These are phyloP conservation scores for Penicillium pancosmium DNA, from an alignment of 495 filamentous ascomycete species.

Conservation along the genomic window DNA sequence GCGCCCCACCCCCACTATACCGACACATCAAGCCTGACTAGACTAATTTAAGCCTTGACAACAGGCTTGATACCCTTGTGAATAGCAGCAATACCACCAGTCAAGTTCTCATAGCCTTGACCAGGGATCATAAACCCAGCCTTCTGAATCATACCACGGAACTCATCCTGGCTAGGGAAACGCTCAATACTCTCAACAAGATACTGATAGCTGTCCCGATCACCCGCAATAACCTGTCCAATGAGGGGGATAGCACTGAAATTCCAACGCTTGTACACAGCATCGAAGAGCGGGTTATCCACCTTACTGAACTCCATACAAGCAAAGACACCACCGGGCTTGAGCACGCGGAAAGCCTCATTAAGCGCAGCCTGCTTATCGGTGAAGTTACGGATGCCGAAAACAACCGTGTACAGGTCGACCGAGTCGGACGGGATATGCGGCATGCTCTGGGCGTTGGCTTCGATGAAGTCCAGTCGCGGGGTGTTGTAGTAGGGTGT, in stretches of 20 bases:
- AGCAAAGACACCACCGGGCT: conserved; percentile 93
- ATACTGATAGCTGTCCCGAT: conserved; percentile 97
- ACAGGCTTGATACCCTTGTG: conserved; percentile 95
- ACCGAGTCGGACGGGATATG: conserved; percentile 64
- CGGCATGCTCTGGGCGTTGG: conserved; percentile 82
- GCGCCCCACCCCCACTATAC: too few species aligned
- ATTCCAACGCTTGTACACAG: conserved; percentile 94
- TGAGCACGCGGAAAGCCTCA: conserved; percentile 85
- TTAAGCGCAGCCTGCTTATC: conserved; percentile 76
- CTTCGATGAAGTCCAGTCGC: conserved; percentile 78
- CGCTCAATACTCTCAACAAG: conserved; percentile 95
- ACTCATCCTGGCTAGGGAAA: conserved; percentile 85
- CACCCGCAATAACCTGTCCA: conserved; percentile 91
- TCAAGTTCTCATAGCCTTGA: conserved; percentile 83
- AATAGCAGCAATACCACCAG: conserved; percentile 88
- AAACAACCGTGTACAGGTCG: conserved; percentile 96
- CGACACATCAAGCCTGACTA: too few species aligned
- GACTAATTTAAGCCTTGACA: conserved; percentile 18
- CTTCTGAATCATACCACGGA: conserved; percentile 81
- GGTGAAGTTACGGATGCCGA: conserved; percentile 96
- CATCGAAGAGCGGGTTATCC: conserved; percentile 70
- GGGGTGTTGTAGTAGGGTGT: conserved; percentile 60
- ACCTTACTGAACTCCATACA: conserved; percentile 96
- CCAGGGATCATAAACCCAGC: conserved; percentile 88
- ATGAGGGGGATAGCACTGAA: conserved; percentile 93